Base-by-base conservation (phyloP, 148 eudicot species). In the Dianthus caryophyllus region DNA sequence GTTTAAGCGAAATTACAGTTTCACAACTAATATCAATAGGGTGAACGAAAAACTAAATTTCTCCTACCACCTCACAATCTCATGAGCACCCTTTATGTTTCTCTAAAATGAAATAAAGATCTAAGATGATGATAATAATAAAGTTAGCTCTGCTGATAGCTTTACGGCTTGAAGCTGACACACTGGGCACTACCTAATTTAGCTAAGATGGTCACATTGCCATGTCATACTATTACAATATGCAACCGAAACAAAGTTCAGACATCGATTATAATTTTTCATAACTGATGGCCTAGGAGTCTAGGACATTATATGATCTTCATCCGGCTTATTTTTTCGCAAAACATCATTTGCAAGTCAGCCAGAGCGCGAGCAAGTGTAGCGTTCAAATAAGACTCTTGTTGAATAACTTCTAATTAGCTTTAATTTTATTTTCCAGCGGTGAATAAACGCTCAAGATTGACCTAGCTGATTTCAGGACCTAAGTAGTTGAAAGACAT, bases 201-300 rank as follows among this genome's bases (percentile, higher is more conserved):
- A 58, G 30, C 62, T 58, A 16, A 58, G 39, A 58, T 58, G 41
- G 62, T n/a, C n/a, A n/a, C n/a, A n/a, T n/a, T n/a, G n/a, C n/a
- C 62, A 58, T 58, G 21, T 13, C 4, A 17, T 58, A 29, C 20
- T 58, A 58, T 58, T 12, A 9, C 18, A 27, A 21, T 9, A 21
- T 53, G 15, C 16, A 51, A 4, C 21, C 1, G n/a, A n/a, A n/a
- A n/a, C n/a, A n/a, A n/a, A n/a, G n/a, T n/a, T n/a, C n/a, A 7
- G 50, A 2, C 14, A 4, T 16, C n/a, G 4, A 46, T 15, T 11
- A n/a, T 46, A 46, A 11, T 11, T 46, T 48, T 48, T 48, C 17
- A 18, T 48, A 48, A 48, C 17, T 48, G 17, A 48, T 1, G 52
- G 5, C 27, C 57, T 4, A 22, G 5, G 2, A 22, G 5, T 15